Conservation (phyloP, 1,139 yeast genomes). For the Tardiomyces digboiensis region DNA sequence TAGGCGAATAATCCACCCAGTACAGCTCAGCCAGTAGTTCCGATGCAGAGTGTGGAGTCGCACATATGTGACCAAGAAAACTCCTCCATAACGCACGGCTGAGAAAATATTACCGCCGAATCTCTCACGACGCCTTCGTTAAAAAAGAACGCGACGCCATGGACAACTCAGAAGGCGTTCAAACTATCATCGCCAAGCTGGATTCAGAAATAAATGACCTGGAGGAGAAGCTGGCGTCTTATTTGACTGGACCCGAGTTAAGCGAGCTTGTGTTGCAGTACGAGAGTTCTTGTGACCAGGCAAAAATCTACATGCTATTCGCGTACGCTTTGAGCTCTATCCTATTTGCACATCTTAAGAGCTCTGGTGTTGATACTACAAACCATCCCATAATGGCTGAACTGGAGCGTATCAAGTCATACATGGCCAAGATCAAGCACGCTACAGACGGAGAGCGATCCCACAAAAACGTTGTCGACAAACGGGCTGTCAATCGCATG, state of each 20-base stretch:
- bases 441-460: constrained; percentile 22
- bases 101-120: not conserved
- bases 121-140: no score
- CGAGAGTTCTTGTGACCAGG: constrained; percentile 20
- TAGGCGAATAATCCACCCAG: no score
- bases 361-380: constrained; percentile 48
- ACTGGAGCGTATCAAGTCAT: constrained; percentile 55
- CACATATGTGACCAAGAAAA: no score
- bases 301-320: constrained; percentile 23
- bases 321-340: constrained; percentile 34
- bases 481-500: not conserved
- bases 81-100: no score
- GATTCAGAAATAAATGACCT: constrained; percentile 20
- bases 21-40: no score
- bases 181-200: constrained; percentile 17
- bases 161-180: constrained; percentile 4
- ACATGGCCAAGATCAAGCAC: constrained; percentile 52
- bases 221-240: constrained; percentile 15
- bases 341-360: constrained; percentile 46
- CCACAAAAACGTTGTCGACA: constrained; percentile 4
- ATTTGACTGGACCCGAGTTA: constrained; percentile 11
- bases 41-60: no score
- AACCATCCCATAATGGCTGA: constrained; percentile 62
- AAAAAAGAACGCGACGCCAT: not conserved
- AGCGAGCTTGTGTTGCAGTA: not conserved